These are phyloP conservation scores for Irpex rosettiformis DNA, from an alignment of 1,284 basidiomycete genomes.

Conservation along the genomic window DNA sequence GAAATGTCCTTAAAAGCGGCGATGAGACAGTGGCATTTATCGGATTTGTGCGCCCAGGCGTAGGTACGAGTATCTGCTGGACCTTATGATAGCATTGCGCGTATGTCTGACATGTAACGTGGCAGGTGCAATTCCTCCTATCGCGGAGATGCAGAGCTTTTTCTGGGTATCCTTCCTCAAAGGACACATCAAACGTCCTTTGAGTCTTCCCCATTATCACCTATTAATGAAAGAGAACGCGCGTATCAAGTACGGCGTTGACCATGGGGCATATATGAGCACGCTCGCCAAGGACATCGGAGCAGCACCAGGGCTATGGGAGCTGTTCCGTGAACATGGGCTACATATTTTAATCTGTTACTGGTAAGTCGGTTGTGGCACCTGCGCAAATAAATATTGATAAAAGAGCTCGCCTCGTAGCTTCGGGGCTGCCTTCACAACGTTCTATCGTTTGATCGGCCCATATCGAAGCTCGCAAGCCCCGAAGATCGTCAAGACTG, in stretches of 20 bases:
- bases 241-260: slow-evolving; percentile 61
- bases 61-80: slow-evolving; percentile 34
- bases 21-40: slow-evolving; percentile 57
- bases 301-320: slow-evolving; percentile 46
- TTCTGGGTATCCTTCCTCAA: slow-evolving; percentile 57
- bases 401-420: slow-evolving; percentile 23
- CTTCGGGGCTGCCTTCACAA: slow-evolving; percentile 60
- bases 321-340: slow-evolving; percentile 50
- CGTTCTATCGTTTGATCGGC: slow-evolving; percentile 59
- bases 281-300: slow-evolving; percentile 62
- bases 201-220: slow-evolving; percentile 54
- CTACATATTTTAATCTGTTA: slow-evolving; percentile 53
- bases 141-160: slow-evolving; percentile 63
- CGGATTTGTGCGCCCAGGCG: slow-evolving; percentile 62
- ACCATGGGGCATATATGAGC: slow-evolving; percentile 53
- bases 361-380: slow-evolving; percentile 35
- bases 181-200: slow-evolving; percentile 38
- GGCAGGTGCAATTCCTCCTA: slow-evolving; percentile 61
- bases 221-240: slow-evolving; percentile 50
- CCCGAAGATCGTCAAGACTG: slow-evolving; percentile 46
- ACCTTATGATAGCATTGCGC: not conserved
- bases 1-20: slow-evolving; percentile 46
- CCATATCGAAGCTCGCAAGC: slow-evolving; percentile 43
- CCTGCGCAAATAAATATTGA: not conserved
- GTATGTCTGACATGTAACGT: not conserved